phyloP scores from a whole-genome alignment of 768 basidiomycete genomes.

The Xerocomellus dryophilus region DNA sequence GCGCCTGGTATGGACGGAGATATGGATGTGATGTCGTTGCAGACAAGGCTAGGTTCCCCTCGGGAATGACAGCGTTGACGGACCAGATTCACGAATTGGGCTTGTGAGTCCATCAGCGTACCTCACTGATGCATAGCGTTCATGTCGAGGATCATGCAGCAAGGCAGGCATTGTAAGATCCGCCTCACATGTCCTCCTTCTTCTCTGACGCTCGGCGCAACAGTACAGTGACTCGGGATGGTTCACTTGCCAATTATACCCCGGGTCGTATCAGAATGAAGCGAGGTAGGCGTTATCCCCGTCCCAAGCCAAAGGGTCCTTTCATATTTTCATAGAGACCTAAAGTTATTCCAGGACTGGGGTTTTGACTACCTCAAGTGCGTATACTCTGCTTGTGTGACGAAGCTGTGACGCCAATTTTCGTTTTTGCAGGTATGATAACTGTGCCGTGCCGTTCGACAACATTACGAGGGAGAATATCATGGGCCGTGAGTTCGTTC shows the following conservation, averaged over 20 bases:
- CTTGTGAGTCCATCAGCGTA: slow-evolving; percentile 40
- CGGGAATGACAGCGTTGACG: slow-evolving; percentile 57
- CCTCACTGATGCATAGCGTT: background rate
- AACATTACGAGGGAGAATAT: slow-evolving; percentile 53
- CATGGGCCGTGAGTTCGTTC: slow-evolving; percentile 44
- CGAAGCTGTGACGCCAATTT: background rate
- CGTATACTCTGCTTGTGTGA: slow-evolving; percentile 12
- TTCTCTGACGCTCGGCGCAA: background rate
- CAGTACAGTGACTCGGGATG: slow-evolving; percentile 69
- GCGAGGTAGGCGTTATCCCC: slow-evolving; percentile 38
- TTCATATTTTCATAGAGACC: slow-evolving; percentile 41
- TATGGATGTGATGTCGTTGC: background rate
- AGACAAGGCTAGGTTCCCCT: slow-evolving; percentile 53
- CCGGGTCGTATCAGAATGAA: slow-evolving; percentile 64
- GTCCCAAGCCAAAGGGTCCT: background rate
- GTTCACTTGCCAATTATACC: slow-evolving; percentile 64
- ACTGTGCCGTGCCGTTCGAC: slow-evolving; percentile 61
- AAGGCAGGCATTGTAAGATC: slow-evolving; percentile 58
- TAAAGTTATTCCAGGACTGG: slow-evolving; percentile 59
- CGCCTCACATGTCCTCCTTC: background rate
- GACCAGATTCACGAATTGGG: slow-evolving; percentile 54
- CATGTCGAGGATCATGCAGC: slow-evolving; percentile 27
- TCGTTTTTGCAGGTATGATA: slow-evolving; percentile 47
- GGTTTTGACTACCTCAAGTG: slow-evolving; percentile 66
- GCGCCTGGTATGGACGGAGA: background rate